A percentile compares a stretch with the other conserved stretches of the same genome.
Conservation (phyloP, 257 asterid genomes). For the Plantago ovata region DNA sequence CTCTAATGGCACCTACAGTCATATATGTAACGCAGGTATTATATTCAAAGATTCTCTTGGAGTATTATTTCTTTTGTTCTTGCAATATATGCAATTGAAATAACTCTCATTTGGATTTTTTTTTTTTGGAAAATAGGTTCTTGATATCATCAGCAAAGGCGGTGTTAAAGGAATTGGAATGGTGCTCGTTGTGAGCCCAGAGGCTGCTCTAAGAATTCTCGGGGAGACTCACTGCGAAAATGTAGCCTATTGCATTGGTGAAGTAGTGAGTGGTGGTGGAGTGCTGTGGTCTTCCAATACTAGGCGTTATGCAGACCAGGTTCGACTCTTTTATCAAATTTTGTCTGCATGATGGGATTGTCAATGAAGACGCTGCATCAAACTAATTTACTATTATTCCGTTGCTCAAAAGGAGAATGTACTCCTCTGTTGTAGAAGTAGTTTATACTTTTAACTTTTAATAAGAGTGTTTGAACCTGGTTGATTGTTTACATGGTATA, state of each 20-base stretch:
- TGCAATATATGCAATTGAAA: slow-evolving; percentile 3
- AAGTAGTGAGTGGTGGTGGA: slow-evolving; percentile 10
- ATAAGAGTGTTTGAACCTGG: too few species aligned
- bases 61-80: not conserved
- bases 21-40: slow-evolving; percentile 96
- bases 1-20: slow-evolving; percentile 89
- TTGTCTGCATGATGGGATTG: too few species aligned
- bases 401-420: too few species aligned
- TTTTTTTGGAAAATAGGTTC: slow-evolving; percentile 52
- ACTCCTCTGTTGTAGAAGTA: too few species aligned
- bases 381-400: too few species aligned
- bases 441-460: too few species aligned
- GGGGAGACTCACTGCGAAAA: slow-evolving; percentile 27
- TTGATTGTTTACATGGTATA: too few species aligned
- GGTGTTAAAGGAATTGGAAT: slow-evolving; percentile 96
- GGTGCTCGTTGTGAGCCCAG: slow-evolving; percentile 77
- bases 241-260: slow-evolving; percentile 15
- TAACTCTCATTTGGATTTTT: not conserved
- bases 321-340: too few species aligned
- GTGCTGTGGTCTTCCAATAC: slow-evolving; percentile 10
- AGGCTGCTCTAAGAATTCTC: slow-evolving; percentile 54
- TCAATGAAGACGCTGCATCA: too few species aligned
- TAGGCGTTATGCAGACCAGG: too few species aligned
- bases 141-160: slow-evolving; percentile 73
- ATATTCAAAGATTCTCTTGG: slow-evolving; percentile 4